Evolutionary conservation across 768 basidiomycete genomes (phyloP).

Genomic region (Nevesoporus exiguus): DNA sequence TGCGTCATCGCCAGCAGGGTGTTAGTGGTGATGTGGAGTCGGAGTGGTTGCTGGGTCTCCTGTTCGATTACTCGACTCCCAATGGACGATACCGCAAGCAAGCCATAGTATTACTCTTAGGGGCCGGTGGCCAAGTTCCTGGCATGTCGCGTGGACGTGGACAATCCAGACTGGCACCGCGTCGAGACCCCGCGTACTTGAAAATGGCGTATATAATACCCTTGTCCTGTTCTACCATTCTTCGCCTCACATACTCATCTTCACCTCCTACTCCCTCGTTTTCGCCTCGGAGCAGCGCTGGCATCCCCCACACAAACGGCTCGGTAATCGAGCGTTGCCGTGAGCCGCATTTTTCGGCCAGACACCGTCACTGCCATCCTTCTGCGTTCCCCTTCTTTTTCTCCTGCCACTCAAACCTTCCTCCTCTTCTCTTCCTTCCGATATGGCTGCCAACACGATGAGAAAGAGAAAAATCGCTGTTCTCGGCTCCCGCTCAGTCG

Average conservation of each 20-base stretch:
- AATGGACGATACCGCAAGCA: no score
- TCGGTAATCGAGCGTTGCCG: constrained; percentile 32
- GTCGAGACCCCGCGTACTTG: constrained; percentile 30
- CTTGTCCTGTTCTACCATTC: constrained; percentile 4
- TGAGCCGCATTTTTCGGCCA: constrained; percentile 19
- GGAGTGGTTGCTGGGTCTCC: no score
- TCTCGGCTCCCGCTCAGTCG: constrained; percentile 84
- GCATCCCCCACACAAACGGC: constrained; percentile 26
- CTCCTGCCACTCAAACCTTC: constrained; percentile 6
- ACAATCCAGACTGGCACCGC: constrained; percentile 18
- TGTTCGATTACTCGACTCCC: constrained; percentile 13
- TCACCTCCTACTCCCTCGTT: background rate
- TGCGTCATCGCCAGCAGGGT: no score
- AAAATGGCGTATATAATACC: constrained; percentile 22
- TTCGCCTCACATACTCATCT: constrained; percentile 1
- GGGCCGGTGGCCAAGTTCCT: constrained; percentile 12
- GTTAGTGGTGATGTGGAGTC: no score
- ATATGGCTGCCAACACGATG: constrained; percentile 40
- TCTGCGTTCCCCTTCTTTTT: constrained; percentile 16
- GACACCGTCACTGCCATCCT: constrained; percentile 13
- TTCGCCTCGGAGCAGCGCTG: constrained; percentile 11
- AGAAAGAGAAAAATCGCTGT: constrained; percentile 89
- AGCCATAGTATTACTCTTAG: no score
- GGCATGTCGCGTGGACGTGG: constrained; percentile 21
- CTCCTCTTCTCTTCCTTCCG: constrained; percentile 5